A percentile compares a stretch with the other conserved stretches of the same genome.
Conservation (phyloP, 768 basidiomycete genomes). For the Mrakia hoshinonis region DNA sequence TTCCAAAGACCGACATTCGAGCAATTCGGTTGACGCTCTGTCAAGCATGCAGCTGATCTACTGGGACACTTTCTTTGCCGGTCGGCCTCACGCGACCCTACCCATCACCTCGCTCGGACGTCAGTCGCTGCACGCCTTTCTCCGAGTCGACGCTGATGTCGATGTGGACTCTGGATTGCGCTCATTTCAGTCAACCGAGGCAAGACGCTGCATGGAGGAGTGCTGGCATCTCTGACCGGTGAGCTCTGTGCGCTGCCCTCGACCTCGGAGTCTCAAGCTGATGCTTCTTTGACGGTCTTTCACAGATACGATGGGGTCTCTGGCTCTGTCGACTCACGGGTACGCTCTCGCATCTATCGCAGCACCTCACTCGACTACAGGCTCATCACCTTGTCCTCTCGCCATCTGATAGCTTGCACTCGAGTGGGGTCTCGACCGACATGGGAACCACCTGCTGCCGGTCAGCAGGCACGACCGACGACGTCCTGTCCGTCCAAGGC, state of each 20-base stretch:
- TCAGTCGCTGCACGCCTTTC: neutral
- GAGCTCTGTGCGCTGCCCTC: neutral
- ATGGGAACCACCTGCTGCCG: constrained; percentile 22
- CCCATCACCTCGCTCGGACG: neutral
- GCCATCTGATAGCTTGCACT: constrained; percentile 12
- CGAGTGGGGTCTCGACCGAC: constrained; percentile 17
- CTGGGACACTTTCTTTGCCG: too few species aligned
- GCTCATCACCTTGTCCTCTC: too few species aligned
- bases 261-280: neutral
- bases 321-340: constrained; percentile 21
- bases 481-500: constrained; percentile 7
- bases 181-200: constrained; percentile 13
- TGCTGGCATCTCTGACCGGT: constrained; percentile 12
- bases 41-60: neutral
- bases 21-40: too few species aligned
- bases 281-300: neutral
- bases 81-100: neutral
- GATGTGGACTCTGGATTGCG: neutral
- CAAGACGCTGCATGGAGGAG: constrained; percentile 20
- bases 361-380: too few species aligned
- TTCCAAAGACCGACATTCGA: too few species aligned
- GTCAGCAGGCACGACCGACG: constrained; percentile 17
- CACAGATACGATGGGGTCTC: constrained; percentile 25
- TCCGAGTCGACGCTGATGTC: too few species aligned
- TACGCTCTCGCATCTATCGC: too few species aligned